phyloP scores from a whole-genome alignment of 768 basidiomycete species.

The Suillus lakei region DNA sequence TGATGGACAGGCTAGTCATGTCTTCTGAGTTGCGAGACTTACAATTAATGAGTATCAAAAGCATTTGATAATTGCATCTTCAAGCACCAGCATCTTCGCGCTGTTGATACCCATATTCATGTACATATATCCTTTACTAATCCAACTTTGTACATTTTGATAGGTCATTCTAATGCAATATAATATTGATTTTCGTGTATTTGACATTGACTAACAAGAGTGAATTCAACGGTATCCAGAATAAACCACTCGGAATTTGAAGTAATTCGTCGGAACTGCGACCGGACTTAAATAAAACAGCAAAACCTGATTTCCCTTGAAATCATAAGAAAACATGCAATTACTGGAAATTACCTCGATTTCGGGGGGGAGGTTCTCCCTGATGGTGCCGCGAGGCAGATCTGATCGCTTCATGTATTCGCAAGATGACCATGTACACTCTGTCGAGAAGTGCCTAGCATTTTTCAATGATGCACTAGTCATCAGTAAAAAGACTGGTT shows the following conservation, averaged over 20 bases:
- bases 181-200: neutral
- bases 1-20: no score
- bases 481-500: no score
- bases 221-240: neutral
- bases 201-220: neutral
- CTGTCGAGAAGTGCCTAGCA: no score
- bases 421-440: no score
- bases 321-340: neutral
- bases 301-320: neutral
- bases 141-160: neutral
- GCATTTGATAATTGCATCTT: no score
- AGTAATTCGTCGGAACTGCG: neutral
- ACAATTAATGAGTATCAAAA: no score
- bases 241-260: neutral
- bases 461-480: no score
- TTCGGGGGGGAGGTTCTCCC: constrained; percentile 31
- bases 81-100: no score
- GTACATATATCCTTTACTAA: neutral
- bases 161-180: neutral
- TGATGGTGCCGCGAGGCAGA: no score
- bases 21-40: no score
- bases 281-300: neutral
- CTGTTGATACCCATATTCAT: constrained; percentile 1
- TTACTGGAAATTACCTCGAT: neutral
- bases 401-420: no score